Evolutionary conservation across 2,329 filamentous ascomycete species (phyloP), one percentile per base, ranked within the genome.

Genomic region (Apiospora aurea): DNA sequence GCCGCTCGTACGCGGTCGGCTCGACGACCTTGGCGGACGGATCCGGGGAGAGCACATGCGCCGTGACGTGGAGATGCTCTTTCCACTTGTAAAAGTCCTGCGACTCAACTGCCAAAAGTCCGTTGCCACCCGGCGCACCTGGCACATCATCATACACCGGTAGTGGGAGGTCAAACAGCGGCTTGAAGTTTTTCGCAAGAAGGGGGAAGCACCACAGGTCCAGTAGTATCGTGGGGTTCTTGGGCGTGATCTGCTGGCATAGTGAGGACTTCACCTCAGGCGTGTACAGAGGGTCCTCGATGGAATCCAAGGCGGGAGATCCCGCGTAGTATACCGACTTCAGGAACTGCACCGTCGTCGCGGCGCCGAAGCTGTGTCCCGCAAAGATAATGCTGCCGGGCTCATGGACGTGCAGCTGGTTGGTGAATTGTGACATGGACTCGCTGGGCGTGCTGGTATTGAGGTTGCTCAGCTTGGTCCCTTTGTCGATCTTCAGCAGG

Each of bases 171-270:
- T 90, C 85, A 82, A 89, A 91, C 0, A 97, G 87, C 75, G 90
- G 88, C 13, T 85, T 82, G 2, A 91, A 92, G 51, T 87, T 83
- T 6, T 89, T 87, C 1, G 89, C 89, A 53, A 91, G 84, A 41
- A 96, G 84, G 0, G 94, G 93, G 75, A 95, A 87, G 73, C 91
- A 91, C 94, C 94, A 97, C 82, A 94, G 90, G 77, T 97, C 94
- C 13, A 97, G 87, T 0, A 97, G 85, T 72, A 94, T 87, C 0
- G 91, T 84, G 0, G 92, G 88, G 11, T 89, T 93, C 57, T 85
- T 83, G 1, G 91, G 87, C 0, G 91, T 94, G 74, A 97, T 88
- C 79, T 96, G 94, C 1, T 81, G 80, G 53, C 87, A 82, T 34
- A 96, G 84, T 0, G 84, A 82, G 0, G 90, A 91, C 66, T 85